A percentile compares a stretch with the other conserved stretches of the same genome.
phyloP scores from a whole-genome alignment of 805 yeast genomes.

The Pichia ethanolica region DNA sequence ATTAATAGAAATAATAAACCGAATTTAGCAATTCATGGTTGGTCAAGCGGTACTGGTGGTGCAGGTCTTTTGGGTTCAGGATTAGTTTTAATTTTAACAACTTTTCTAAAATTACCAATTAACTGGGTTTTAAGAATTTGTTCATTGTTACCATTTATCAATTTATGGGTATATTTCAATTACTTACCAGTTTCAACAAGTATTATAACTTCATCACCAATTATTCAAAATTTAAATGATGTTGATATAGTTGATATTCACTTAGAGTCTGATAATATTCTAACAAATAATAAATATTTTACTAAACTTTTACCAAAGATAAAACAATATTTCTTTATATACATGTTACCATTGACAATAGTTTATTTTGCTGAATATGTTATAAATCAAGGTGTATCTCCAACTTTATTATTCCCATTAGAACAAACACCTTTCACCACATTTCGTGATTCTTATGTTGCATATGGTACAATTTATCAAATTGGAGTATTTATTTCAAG shows the following conservation, averaged over 20 bases:
- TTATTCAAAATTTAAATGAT: not conserved
- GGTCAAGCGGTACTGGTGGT: slow-evolving; percentile 94
- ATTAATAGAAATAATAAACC: not conserved
- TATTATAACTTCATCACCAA: too few relatives aligned
- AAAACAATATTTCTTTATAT: slow-evolving; percentile 46
- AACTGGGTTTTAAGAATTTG: slow-evolving; percentile 50
- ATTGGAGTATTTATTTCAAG: slow-evolving; percentile 89
- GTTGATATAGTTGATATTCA: not conserved
- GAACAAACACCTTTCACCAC: slow-evolving; percentile 59
- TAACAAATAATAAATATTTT: slow-evolving; percentile 4
- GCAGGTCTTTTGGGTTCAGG: slow-evolving; percentile 88
- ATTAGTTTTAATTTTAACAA: slow-evolving; percentile 61
- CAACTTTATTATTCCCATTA: slow-evolving; percentile 75
- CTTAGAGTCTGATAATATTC: not conserved
- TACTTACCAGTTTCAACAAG: slow-evolving; percentile 18
- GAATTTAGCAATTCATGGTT: slow-evolving; percentile 57
- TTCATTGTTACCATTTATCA: slow-evolving; percentile 29
- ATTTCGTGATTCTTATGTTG: slow-evolving; percentile 82
- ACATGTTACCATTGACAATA: slow-evolving; percentile 74
- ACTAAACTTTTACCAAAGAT: slow-evolving; percentile 27
- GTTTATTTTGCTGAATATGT: slow-evolving; percentile 84
- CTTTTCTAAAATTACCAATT: slow-evolving; percentile 52
- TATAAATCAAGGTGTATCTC: slow-evolving; percentile 88
- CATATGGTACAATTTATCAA: slow-evolving; percentile 85
- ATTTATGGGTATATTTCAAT: slow-evolving; percentile 21